Conservation (phyloP, 352 stramenopile genomes). For the Phytophthora boehmeriae region DNA sequence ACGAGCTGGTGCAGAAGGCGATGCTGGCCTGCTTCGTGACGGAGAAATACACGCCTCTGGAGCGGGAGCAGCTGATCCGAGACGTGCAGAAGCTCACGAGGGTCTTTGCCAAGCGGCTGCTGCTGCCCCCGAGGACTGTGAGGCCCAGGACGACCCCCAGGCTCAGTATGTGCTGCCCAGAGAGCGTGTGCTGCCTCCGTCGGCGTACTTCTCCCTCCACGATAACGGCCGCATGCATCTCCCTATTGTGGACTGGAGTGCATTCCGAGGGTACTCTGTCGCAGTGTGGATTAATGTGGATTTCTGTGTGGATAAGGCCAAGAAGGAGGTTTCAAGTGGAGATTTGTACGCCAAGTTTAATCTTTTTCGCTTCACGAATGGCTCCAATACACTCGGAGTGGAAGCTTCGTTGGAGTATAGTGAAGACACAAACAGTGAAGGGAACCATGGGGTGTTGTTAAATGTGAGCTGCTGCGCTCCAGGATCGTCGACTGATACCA, state of each 20-base stretch:
- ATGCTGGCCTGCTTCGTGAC: conserved; percentile 45
- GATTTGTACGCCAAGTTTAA: conserved; percentile 55
- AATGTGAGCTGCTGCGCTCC: conserved; percentile 66
- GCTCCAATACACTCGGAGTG: conserved; percentile 67
- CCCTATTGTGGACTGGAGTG: conserved; percentile 77
- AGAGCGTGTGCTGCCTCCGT: conserved; percentile 44
- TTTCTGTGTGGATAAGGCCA: conserved; percentile 30
- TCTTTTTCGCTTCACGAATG: conserved; percentile 78
- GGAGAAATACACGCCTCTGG: conserved; percentile 20
- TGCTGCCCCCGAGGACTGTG: conserved; percentile 26
- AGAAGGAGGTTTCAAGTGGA: conserved; percentile 13
- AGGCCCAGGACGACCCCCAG: conserved; percentile 22
- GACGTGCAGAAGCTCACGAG: conserved; percentile 39
- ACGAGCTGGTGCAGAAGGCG: conserved; percentile 41
- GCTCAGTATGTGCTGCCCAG: conserved; percentile 44
- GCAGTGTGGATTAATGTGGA: conserved; percentile 75
- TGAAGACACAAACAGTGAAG: conserved; percentile 25
- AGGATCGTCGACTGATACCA: conserved; percentile 17
- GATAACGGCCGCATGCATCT: conserved; percentile 74
- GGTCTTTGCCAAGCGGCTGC: conserved; percentile 40
- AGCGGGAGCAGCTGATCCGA: conserved; percentile 35
- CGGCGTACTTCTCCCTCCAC: conserved; percentile 69
- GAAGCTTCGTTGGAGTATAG: conserved; percentile 71
- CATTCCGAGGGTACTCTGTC: conserved; percentile 82
- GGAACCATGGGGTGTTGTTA: conserved; percentile 37